Conservation (phyloP, 73 alveolate genomes). For the Paraurostyla sp. region DNA sequence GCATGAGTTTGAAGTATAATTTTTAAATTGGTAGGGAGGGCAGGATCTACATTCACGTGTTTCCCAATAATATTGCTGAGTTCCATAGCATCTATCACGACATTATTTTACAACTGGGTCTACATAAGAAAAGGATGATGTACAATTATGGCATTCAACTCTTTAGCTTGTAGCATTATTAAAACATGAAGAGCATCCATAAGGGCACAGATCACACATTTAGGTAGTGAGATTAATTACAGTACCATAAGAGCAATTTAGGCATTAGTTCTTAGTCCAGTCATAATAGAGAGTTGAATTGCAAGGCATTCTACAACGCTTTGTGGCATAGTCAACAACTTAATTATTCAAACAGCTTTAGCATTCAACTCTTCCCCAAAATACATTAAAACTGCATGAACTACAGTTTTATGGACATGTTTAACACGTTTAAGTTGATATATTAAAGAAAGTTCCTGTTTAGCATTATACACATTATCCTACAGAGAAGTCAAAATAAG, state of each 20-base stretch:
- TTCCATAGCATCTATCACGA: background rate
- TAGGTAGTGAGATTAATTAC: background rate
- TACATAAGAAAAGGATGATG: background rate
- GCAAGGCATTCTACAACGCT: conserved; percentile 29
- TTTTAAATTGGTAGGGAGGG: background rate
- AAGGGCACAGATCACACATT: background rate
- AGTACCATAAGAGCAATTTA: background rate
- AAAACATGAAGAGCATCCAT: conserved; percentile 24
- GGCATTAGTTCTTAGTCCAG: background rate
- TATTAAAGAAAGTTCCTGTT: background rate
- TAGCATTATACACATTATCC: background rate
- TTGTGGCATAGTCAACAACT: conserved; percentile 29
- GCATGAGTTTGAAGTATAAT: background rate
- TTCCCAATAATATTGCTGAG: conserved; percentile 19
- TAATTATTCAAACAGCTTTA: background rate
- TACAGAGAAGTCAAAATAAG: background rate
- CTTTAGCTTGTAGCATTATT: background rate
- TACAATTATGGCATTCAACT: conserved; percentile 27
- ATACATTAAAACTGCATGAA: background rate
- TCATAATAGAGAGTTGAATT: background rate
- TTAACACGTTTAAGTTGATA: background rate
- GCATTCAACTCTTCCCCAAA: background rate
- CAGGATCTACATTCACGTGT: conserved; percentile 31
- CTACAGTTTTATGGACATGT: conserved; percentile 36
- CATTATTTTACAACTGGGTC: conserved; percentile 10